Evolutionary conservation across 192 early-diverging fungal species (phyloP), one percentile per base, ranked within the genome.

Genomic region (Coemansia asiatica): DNA sequence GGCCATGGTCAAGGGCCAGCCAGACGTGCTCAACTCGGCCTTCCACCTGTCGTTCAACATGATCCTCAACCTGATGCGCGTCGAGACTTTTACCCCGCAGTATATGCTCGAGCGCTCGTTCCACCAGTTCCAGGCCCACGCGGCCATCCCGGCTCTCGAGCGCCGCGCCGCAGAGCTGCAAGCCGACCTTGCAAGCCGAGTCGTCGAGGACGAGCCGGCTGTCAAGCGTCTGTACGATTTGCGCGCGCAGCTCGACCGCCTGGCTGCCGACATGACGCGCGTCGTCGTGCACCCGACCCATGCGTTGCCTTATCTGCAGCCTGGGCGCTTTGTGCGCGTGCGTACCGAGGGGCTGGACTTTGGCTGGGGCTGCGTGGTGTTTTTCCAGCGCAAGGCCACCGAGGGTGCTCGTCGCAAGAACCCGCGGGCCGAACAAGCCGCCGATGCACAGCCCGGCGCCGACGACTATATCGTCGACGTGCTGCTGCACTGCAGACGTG

Each of bases 21-120:
- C 91, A 0, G 90, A 93, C 70, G 83, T 89, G n/a, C 81, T 98
- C 56, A 90, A 94, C 72, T 95, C 92, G 31, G 95, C 95, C 4
- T 98, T 98, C 84, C 95, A 96, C 65, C 73, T 98, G 21, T 93
- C 89, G 23, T 98, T 97, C 82, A 91, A 93, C 74, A 98, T 98
- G 97, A 89, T 98, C 29, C 75, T 98, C 16, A 98, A 97, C 66
- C 74, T 98, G 84, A 81, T 94, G 64, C 87, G 97, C 38, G 94
- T 98, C 22, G 97, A 98, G 79, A 94, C 92, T 9, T 86, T 97
- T 35, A 93, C 87, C 51, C 90, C 92, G 15, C 95, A 98, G 76
- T 92, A 83, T 47, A 96, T 98, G 89, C 82, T 98, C 3, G 89
- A 95, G 75, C 79, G 87, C 26, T 91, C 90, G 69, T 98, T 98